phyloP scores from a whole-genome alignment of 1,284 basidiomycete species.

The Lignosus rhinocerotis region DNA sequence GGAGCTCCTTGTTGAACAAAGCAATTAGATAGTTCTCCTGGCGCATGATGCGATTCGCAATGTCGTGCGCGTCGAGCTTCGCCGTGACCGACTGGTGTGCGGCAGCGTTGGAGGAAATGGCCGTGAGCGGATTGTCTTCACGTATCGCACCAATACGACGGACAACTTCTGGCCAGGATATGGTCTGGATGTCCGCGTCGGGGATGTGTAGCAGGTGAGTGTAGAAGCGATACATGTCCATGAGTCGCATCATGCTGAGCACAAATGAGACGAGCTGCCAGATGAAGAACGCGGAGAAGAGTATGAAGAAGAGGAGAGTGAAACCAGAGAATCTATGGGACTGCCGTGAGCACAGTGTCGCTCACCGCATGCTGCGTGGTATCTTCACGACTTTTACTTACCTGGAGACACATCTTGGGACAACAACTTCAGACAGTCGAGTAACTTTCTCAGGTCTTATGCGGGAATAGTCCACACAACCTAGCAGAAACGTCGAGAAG shows the following conservation, averaged over 20 bases:
- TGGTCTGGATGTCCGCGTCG: slow-evolving; percentile 90
- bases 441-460: slow-evolving; percentile 65
- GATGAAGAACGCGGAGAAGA: slow-evolving; percentile 81
- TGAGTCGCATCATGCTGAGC: slow-evolving; percentile 69
- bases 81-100: slow-evolving; percentile 54
- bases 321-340: slow-evolving; percentile 74
- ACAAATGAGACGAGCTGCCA: slow-evolving; percentile 71
- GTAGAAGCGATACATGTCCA: slow-evolving; percentile 94
- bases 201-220: slow-evolving; percentile 75
- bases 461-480: slow-evolving; percentile 91
- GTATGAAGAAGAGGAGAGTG: slow-evolving; percentile 78
- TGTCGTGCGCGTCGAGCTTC: slow-evolving; percentile 95
- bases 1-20: slow-evolving; percentile 93
- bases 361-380: neutral
- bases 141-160: slow-evolving; percentile 84
- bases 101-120: slow-evolving; percentile 68
- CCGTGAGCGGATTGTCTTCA: slow-evolving; percentile 88
- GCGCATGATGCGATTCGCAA: slow-evolving; percentile 94
- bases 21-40: slow-evolving; percentile 99
- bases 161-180: slow-evolving; percentile 95
- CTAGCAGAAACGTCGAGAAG: slow-evolving; percentile 94
- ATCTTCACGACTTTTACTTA: slow-evolving; percentile 37
- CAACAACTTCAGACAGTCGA: slow-evolving; percentile 77
- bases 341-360: neutral
- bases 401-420: slow-evolving; percentile 81